Evolutionary conservation across 75 land plant species (phyloP).

Genomic region (Pinus albicaulis): DNA sequence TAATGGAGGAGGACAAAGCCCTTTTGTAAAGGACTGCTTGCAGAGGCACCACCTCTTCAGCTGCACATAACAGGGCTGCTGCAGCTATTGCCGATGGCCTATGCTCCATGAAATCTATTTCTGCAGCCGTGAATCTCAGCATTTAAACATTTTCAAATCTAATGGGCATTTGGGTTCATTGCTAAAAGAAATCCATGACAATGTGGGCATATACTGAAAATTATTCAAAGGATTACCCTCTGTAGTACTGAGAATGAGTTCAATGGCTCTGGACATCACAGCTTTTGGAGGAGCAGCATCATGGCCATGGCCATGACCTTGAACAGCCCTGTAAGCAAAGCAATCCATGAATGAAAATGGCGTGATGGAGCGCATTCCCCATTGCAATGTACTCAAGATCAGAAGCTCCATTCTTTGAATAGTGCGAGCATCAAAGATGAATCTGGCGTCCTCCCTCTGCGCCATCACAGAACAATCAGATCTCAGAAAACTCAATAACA

Average conservation of each 20-base stretch:
- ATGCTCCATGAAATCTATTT: slow-evolving; percentile 51
- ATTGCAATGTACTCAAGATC: slow-evolving; percentile 66
- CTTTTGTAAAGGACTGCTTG: slow-evolving; percentile 21
- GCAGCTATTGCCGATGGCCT: slow-evolving; percentile 78
- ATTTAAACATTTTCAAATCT: no score
- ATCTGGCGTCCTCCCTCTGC: slow-evolving; percentile 59
- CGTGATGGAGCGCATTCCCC: slow-evolving; percentile 79
- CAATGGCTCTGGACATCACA: slow-evolving; percentile 31
- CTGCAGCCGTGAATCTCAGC: slow-evolving; percentile 24
- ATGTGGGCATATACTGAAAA: neutral
- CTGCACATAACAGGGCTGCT: slow-evolving; percentile 39
- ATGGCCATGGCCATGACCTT: no score
- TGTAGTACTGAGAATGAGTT: slow-evolving; percentile 53
- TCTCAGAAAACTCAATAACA: neutral
- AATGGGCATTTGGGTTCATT: no score
- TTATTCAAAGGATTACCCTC: slow-evolving; percentile 35
- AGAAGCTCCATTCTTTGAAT: slow-evolving; percentile 94
- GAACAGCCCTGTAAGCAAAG: slow-evolving; percentile 46
- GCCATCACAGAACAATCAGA: neutral
- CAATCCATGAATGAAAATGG: slow-evolving; percentile 83
- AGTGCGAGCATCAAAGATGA: slow-evolving; percentile 72
- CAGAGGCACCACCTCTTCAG: slow-evolving; percentile 45
- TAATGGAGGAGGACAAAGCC: slow-evolving; percentile 30
- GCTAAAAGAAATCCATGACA: no score
- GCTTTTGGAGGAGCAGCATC: slow-evolving; percentile 13